These are phyloP conservation scores for Platanthera zijinensis DNA, from an alignment of 106 monocot genomes.

Conservation along the genomic window DNA sequence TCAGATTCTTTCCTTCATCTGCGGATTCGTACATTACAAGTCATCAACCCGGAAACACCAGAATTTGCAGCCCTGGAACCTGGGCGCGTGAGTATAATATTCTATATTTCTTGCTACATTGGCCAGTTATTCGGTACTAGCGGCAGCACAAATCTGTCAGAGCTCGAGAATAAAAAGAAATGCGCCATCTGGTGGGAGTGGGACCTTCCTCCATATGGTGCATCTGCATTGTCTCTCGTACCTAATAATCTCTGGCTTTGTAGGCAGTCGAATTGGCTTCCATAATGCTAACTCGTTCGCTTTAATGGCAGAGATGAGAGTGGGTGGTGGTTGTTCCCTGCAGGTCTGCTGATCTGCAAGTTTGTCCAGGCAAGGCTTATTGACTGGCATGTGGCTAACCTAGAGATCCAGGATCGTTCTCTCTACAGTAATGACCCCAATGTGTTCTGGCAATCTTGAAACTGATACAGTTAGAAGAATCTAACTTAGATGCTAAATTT, in stretches of 20 bases:
- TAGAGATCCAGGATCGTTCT: constrained; percentile 97
- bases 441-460: constrained; percentile 84
- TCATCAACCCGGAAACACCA: constrained; percentile 51
- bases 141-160: too few species aligned
- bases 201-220: not conserved
- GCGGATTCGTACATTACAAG: constrained; percentile 85
- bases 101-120: not conserved
- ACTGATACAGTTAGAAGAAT: constrained; percentile 7
- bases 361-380: constrained; percentile 76
- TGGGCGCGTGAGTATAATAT: constrained; percentile 55
- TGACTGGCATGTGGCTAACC: constrained; percentile 93
- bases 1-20: constrained; percentile 83
- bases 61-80: constrained; percentile 68
- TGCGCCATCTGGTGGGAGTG: too few species aligned
- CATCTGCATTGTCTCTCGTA: not conserved
- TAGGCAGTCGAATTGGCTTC: not conserved
- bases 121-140: too few species aligned
- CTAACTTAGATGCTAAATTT: constrained; percentile 2
- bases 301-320: constrained; percentile 71
- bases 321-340: constrained; percentile 94
- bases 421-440: constrained; percentile 85
- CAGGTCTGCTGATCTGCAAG: constrained; percentile 62
- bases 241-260: not conserved
- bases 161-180: too few species aligned
- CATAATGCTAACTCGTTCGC: not conserved